A percentile compares a stretch with the other conserved stretches of the same genome.
Conservation (phyloP, 2,329 filamentous ascomycete genomes). For the Clonostachys solani region DNA sequence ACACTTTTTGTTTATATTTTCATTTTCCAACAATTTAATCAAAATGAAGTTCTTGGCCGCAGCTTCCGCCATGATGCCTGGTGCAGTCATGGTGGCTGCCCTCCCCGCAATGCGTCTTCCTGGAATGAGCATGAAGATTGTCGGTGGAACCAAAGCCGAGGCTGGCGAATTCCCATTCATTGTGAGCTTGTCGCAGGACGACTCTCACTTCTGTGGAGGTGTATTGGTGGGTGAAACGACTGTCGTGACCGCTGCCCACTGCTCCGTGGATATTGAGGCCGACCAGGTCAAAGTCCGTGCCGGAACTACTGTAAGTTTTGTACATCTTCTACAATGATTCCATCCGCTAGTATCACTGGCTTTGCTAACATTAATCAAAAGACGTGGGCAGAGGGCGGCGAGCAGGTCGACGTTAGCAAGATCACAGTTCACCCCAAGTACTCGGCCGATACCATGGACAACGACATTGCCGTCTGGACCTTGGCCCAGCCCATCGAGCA, state of each 20-base stretch:
- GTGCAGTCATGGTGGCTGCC: too few relatives aligned
- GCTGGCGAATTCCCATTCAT: constrained; percentile 23
- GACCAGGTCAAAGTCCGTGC: background rate
- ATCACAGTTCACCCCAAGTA: constrained; percentile 16
- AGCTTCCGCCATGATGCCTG: too few relatives aligned
- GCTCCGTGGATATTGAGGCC: constrained; percentile 5
- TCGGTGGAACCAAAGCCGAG: constrained; percentile 13
- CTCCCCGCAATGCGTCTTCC: too few relatives aligned
- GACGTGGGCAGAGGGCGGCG: constrained; percentile 11
- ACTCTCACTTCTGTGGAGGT: constrained; percentile 19
- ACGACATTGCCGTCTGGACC: constrained; percentile 20
- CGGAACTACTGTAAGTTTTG: constrained; percentile 10
- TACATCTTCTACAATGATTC: constrained; percentile 2
- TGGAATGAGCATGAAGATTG: constrained; percentile 6
- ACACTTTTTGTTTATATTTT: too few relatives aligned
- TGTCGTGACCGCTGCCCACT: constrained; percentile 22
- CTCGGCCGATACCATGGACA: constrained; percentile 7
- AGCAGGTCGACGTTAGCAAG: constrained; percentile 12
- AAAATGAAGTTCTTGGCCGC: too few relatives aligned
- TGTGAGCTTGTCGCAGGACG: constrained; percentile 11
- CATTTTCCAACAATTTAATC: too few relatives aligned
- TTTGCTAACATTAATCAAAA: background rate
- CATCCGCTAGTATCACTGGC: constrained; percentile 1
- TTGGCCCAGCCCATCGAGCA: constrained; percentile 13
- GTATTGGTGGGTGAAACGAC: constrained; percentile 20